Conservation (phyloP, 371 early-diverging fungal species). For the Aphelidium insulamus region DNA sequence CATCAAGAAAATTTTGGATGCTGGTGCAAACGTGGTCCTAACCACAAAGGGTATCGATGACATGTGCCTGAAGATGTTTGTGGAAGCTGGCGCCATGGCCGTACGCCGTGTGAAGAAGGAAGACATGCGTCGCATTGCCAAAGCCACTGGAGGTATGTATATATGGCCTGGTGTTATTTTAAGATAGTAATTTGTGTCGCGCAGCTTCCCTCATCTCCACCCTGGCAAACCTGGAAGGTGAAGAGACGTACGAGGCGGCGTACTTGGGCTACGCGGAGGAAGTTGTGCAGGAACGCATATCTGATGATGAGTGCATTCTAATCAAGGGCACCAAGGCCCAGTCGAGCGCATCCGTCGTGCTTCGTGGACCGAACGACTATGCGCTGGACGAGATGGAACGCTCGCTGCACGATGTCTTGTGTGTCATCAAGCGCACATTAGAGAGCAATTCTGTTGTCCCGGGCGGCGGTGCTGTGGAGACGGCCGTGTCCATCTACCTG, state of each 20-base stretch:
- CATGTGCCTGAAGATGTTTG: conserved; percentile 89
- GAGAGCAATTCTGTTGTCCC: conserved; percentile 96
- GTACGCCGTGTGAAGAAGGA: conserved; percentile 95
- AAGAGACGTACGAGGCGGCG: conserved; percentile 79
- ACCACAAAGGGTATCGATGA: conserved; percentile 99
- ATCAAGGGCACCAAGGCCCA: conserved; percentile 86
- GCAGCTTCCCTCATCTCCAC: conserved; percentile 80
- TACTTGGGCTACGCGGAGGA: conserved; percentile 88
- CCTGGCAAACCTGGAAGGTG: conserved; percentile 94
- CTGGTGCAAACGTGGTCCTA: conserved; percentile 96
- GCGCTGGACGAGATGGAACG: conserved; percentile 99
- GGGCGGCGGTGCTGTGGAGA: conserved; percentile 98
- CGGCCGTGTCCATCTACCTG: conserved; percentile 90
- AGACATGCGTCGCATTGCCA: conserved; percentile 93
- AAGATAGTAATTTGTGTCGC: background rate
- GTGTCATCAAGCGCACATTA: conserved; percentile 93
- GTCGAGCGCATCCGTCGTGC: conserved; percentile 69
- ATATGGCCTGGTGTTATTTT: background rate
- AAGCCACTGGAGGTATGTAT: conserved; percentile 62
- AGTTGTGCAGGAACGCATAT: conserved; percentile 88
- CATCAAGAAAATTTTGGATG: conserved; percentile 79
- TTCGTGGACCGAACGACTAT: conserved; percentile 97
- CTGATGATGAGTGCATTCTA: conserved; percentile 94
- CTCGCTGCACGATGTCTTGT: conserved; percentile 91
- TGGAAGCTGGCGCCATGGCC: conserved; percentile 86